phyloP scores from a whole-genome alignment of 257 asterid genomes.

The Coffea canephora region DNA sequence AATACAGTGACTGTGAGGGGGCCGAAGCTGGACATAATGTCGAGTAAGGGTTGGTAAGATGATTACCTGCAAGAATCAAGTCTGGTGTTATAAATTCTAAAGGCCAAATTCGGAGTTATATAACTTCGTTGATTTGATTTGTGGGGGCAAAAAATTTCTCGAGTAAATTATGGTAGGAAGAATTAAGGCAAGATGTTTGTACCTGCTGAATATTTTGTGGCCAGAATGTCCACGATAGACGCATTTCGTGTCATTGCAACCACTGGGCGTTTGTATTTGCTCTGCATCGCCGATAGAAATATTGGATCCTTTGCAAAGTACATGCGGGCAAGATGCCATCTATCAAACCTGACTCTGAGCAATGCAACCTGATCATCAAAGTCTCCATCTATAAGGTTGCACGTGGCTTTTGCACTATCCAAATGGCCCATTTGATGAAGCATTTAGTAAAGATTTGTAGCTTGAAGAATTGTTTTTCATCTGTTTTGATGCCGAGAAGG shows the following conservation, averaged over 20 bases:
- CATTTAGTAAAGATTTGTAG: neutral
- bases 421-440: neutral
- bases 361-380: conserved; percentile 15
- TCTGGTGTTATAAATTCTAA: too few species aligned
- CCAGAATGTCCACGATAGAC: conserved; percentile 27
- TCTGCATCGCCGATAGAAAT: conserved; percentile 18
- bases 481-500: too few species aligned
- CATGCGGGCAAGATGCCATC: conserved; percentile 14
- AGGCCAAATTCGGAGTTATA: too few species aligned
- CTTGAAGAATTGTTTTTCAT: too few species aligned
- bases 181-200: neutral
- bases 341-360: conserved; percentile 16
- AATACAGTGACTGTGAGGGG: conserved; percentile 11
- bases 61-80: too few species aligned
- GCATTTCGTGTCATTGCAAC: conserved; percentile 14
- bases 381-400: neutral
- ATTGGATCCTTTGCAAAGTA: conserved; percentile 24
- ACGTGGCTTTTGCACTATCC: neutral
- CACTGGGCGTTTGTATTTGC: neutral
- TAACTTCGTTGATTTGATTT: too few species aligned
- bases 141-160: neutral
- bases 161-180: neutral
- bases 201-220: conserved; percentile 24
- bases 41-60: too few species aligned
- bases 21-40: conserved; percentile 8